Evolutionary conservation across 2,329 filamentous ascomycete species (phyloP), one percentile per base, ranked within the genome.

Genomic region (Zymoseptoria pseudotritici): DNA sequence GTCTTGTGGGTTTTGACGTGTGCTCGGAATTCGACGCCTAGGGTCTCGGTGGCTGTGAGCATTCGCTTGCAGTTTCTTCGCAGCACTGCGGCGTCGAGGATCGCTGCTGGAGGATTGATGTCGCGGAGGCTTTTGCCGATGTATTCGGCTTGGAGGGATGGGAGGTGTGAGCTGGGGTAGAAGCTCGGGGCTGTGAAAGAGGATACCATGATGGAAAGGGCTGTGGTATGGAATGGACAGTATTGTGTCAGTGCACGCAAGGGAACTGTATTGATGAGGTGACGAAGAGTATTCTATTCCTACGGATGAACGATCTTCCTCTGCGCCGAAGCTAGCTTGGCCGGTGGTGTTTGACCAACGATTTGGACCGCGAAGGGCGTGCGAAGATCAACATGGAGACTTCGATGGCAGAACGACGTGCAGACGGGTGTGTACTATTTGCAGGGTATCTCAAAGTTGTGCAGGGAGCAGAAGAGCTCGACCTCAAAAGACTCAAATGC

Each of bases 1-100:
- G 88, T 91, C 86, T 88, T 94, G 73, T 94, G 90, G 21, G 88
- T 91, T 75, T 94, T 94, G 61, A 93, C 84, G 72, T 94, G 90
- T 1, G 87, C 86, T 60, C 90, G 79, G 77, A 90, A 93, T 6
- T 80, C 81, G 22, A 92, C 78, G 0, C 80, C 78, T 13, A 92
- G 74, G 55, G 76, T 75, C 50, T 80, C 72, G 13, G 82, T 81
- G 0, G 88, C 83, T 11, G 84, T 77, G 6, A 91, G 81, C 88
- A 94, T 92, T 42, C 83, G 78, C 61, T 78, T 74, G 73, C 89
- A 93, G 69, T 93, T 91, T 54, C 80, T 76, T 58, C 82, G 78
- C 22, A 90, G 76, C 50, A 87, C 85, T 3, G 84, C 83, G 10
- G 85, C 72, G 71, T 93, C 88, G 13, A 93, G 75, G 50, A 93